Base-by-base conservation (phyloP, 371 early-diverging fungal species). In the Actinomortierella ambigua region DNA sequence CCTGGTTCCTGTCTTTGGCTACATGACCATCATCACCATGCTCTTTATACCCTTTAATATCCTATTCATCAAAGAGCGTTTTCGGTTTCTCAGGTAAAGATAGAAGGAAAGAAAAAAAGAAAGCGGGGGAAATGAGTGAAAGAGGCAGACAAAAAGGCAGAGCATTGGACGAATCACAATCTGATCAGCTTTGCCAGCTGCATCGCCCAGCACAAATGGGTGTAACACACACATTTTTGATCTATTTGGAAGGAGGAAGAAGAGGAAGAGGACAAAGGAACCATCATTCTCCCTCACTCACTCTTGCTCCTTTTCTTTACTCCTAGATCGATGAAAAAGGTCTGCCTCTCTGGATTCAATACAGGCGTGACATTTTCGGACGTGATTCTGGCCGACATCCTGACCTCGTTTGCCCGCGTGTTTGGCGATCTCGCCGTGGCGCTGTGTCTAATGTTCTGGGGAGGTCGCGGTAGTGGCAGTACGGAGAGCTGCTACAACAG, bases 361-460 rank as follows among this genome's bases (percentile, higher is more conserved):
- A 66, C 83, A 1, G 79, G 85, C 1, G 93, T 95, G 1, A 83
- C 81, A 27, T 90, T 96, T 65, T 84, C 84, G 1, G 97, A 97
- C 65, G 85, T 95, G 26, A 86, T 97, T 39, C 76, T 97, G 57
- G 95, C 96, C 5, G 98, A 97, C 84, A 90, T 96, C 50, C 69
- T 96, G 68, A 96, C 97, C 0, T 93, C 93, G 64, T 95, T 93
- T 69, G 90, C 96, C 0, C 85, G 91, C 47, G 90, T 94, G 9
- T 83, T 95, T 65, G 94, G 93, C 7, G 96, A 95, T 69, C 75
- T 93, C 4, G 87, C 89, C 49, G 75, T 82, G 51, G 78, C 87
- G n/a, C 57, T 76, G 27, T 85, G 85, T 60, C 65, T 77, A 60
- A 79, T 81, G 69, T 65, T 81, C 65, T 50, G 68, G 77, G 57